Percentiles rank a stretch among this genome's conserved stretches.
These are phyloP conservation scores for Hypoxylon sp. DNA, from an alignment of 2,329 filamentous ascomycete genomes.

Conservation along the genomic window DNA sequence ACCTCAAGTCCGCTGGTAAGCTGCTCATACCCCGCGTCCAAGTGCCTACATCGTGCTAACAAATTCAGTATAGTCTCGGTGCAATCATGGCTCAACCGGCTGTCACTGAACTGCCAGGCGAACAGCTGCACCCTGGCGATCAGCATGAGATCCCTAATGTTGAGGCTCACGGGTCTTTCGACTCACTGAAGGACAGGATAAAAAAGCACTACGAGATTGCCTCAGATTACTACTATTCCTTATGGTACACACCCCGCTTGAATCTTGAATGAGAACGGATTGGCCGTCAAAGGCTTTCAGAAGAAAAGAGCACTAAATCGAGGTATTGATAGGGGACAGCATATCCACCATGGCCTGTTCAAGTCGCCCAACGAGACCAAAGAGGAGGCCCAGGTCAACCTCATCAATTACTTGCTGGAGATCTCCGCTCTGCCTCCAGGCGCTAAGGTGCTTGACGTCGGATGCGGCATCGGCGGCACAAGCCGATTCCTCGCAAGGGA, in stretches of 20 bases:
- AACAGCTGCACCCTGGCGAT: constrained; percentile 47
- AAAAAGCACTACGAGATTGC: constrained; percentile 72
- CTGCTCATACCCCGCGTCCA: not conserved
- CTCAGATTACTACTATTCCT: constrained; percentile 71
- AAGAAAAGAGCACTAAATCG: constrained; percentile 16
- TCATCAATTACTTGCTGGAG: constrained; percentile 67
- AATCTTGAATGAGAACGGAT: not conserved
- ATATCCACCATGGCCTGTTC: constrained; percentile 74
- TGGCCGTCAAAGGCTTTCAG: not conserved
- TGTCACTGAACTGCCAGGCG: not conserved
- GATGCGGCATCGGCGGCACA: constrained; percentile 71
- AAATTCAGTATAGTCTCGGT: not conserved
- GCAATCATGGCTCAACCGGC: constrained; percentile 20
- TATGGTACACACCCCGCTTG: constrained; percentile 61
- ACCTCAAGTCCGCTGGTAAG: not conserved
- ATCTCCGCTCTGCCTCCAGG: constrained; percentile 56
- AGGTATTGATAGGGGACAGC: constrained; percentile 64
- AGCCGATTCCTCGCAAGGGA: constrained; percentile 66
- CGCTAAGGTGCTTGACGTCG: constrained; percentile 67
- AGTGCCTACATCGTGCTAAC: not conserved
- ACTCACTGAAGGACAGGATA: constrained; percentile 66
- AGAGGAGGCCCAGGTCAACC: constrained; percentile 68
- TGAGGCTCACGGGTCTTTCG: constrained; percentile 47
- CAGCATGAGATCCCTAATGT: constrained; percentile 47
- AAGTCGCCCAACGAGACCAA: constrained; percentile 64